Conservation (phyloP, 306 rosid species). For the Astragalus membranaceus region DNA sequence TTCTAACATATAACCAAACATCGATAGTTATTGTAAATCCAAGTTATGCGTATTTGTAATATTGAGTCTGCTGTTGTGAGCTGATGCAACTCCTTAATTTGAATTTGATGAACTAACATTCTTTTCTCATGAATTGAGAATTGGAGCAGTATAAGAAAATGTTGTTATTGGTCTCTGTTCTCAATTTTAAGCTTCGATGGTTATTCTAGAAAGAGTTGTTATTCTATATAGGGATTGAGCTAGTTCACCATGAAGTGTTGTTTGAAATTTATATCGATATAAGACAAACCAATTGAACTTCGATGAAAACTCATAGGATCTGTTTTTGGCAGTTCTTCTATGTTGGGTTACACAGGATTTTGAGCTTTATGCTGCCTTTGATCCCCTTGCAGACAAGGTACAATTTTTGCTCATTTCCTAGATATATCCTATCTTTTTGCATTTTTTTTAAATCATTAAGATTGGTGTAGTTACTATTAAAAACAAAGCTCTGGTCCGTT, state of each 20-base stretch:
- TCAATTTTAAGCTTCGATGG: neutral
- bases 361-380: conserved; percentile 98
- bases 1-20: neutral
- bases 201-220: neutral
- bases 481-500: neutral
- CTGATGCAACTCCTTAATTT: neutral
- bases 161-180: neutral
- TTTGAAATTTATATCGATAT: neutral
- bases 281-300: conserved; percentile 8
- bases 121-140: neutral
- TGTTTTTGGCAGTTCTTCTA: conserved; percentile 69
- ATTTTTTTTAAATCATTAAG: neutral
- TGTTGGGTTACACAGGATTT: conserved; percentile 99
- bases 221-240: neutral
- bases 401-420: neutral
- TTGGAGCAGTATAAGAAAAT: neutral
- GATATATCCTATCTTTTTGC: neutral
- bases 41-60: neutral
- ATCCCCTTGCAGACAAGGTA: conserved; percentile 98
- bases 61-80: neutral
- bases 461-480: neutral
- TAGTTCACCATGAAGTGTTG: neutral
- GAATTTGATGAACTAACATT: neutral
- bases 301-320: conserved; percentile 8
- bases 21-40: neutral